Evolutionary conservation across 2,329 filamentous ascomycete species (phyloP).

Genomic region (Xylaria sp.): DNA sequence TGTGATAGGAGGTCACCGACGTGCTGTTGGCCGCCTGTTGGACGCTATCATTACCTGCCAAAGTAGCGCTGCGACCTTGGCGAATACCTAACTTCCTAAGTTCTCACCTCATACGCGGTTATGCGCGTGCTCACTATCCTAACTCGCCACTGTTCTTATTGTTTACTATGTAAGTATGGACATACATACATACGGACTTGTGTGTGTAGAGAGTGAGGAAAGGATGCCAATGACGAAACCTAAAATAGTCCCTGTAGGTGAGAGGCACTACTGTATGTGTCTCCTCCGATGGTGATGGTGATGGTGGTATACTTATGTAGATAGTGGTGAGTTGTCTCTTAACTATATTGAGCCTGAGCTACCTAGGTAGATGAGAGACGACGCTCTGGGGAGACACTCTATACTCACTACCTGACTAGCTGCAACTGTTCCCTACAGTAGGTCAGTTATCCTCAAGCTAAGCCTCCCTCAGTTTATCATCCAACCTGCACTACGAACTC

Average conservation of each 20-base stretch:
- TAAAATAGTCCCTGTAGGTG: not conserved
- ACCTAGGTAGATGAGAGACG: not conserved
- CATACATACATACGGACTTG: too few relatives aligned
- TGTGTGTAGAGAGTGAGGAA: constrained; percentile 1
- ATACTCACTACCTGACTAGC: too few relatives aligned
- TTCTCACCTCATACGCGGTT: constrained; percentile 34
- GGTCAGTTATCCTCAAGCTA: constrained; percentile 14
- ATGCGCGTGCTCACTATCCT: constrained; percentile 14
- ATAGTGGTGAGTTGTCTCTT: too few relatives aligned
- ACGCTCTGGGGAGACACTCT: not conserved
- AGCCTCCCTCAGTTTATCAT: constrained; percentile 35
- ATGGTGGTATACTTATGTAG: too few relatives aligned
- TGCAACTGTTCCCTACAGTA: not conserved
- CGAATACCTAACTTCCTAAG: constrained; percentile 18
- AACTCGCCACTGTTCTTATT: not conserved
- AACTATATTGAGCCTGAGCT: not conserved
- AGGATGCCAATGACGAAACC: not conserved
- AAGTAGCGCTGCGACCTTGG: constrained; percentile 37
- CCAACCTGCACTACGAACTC: not conserved
- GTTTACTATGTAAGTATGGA: not conserved
- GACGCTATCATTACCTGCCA: constrained; percentile 31
- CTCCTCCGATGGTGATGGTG: too few relatives aligned
- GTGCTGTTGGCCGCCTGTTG: constrained; percentile 15
- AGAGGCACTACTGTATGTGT: not conserved
- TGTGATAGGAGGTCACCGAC: constrained; percentile 29